These are phyloP conservation scores for Cinnamomum micranthum DNA, from an alignment of 164 flowering plant species.

Conservation along the genomic window DNA sequence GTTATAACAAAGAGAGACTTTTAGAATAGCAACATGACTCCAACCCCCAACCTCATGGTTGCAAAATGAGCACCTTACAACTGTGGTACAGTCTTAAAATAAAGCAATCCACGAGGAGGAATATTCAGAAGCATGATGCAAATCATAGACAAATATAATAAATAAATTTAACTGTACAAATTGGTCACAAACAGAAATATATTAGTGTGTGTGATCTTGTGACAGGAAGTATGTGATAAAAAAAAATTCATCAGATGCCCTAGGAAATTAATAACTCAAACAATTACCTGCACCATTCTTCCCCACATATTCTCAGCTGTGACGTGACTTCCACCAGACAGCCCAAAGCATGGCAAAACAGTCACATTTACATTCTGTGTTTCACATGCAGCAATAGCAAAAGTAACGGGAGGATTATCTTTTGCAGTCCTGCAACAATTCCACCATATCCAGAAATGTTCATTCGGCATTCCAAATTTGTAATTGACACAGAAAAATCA, in stretches of 20 bases:
- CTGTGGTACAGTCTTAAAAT: no score
- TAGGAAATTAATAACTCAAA: neutral
- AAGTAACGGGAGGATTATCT: slow-evolving; percentile 88
- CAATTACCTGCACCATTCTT: slow-evolving; percentile 63
- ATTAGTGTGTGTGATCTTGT: no score
- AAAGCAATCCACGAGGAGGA: neutral
- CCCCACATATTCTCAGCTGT: slow-evolving; percentile 89
- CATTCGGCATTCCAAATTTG: neutral
- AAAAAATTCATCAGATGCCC: neutral
- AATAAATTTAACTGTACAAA: neutral
- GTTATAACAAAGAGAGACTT: neutral
- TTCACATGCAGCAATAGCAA: slow-evolving; percentile 90
- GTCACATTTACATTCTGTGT: slow-evolving; percentile 90
- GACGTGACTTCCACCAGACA: slow-evolving; percentile 49
- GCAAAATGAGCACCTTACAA: no score
- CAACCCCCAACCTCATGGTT: no score
- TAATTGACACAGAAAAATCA: neutral
- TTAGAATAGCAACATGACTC: neutral
- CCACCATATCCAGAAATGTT: slow-evolving; percentile 5
- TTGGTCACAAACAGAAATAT: neutral
- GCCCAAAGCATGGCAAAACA: slow-evolving; percentile 78
- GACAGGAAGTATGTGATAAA: no score
- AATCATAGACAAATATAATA: no score
- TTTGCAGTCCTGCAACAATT: slow-evolving; percentile 68
- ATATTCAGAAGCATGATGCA: neutral